Base-by-base conservation (phyloP, 2,329 filamentous ascomycete species). In the Shiraia bambusicola region DNA sequence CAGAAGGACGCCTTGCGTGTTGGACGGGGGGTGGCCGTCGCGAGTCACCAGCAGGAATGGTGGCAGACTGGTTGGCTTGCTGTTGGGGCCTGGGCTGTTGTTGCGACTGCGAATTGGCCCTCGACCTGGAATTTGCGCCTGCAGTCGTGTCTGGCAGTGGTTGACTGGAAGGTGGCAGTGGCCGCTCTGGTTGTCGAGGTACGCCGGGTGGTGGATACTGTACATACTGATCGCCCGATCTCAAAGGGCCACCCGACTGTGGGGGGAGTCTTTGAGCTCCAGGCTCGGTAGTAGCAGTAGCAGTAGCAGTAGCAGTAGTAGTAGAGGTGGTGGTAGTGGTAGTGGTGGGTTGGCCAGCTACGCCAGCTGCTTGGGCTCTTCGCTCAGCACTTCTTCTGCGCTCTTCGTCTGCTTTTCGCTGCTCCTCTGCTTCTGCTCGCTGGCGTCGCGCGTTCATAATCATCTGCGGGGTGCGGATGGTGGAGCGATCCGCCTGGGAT, bases 371-470 rank as follows among this genome's bases (percentile, higher is more conserved):
- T 60, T 76, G 74, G 58, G 74, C 74, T 75, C 80, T 80, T 60
- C 83, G 78, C 66, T 88, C 82, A 48, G 75, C 76, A 63, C 77
- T 79, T 47, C 70, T 67, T 52, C 72, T 69, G 49, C 74, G 68
- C 49, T 76, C 70, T 47, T 77, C 75, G 43, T 75, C 69, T 45
- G 74, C 72, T 56, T 80, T 78, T 54, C 78, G 75, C 66, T 81
- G 79, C 63, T 71, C 60, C 44, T 74, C 71, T 73, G 71, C 65
- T 42, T 65, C 71, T 54, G 82, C 88, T 49, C 91, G 80, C 52
- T 87, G 87, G 40, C 81, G 79, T 42, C 91, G 84, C 65, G 91
- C 84, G 69, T 88, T 83, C 91, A 96, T 95, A 59, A 97, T 92
- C 72, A 92, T 87, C 52, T 87, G 83, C 12, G 92, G 92, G 26